Evolutionary conservation across 73 alveolate genomes (phyloP), one percentile per base, ranked within the genome.

Genomic region (Tetrahymena elliotti): DNA sequence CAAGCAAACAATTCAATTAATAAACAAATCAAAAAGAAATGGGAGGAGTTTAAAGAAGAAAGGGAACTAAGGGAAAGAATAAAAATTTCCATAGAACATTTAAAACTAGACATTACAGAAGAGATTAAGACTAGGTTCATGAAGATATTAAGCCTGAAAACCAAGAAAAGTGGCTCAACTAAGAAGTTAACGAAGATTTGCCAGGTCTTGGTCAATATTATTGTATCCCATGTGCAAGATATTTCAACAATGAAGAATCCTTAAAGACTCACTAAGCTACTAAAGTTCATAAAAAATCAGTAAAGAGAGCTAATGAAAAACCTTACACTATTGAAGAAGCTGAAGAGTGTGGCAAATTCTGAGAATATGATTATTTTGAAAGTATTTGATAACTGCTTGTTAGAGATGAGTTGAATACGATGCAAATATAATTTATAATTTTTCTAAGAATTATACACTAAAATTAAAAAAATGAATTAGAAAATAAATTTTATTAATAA

Each of bases 161-260:
- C 54, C 83, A 93, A 41, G 93, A 94, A 84, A 96, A 96, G 96
- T 96, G 95, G 95, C 24, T 93, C 38, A 88, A 96, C 40, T 83
- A 96, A 84, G 95, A 93, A 94, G 95, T 97, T 38, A 97, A 97
- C 96, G 98, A 97, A 97, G 97, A 96, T 24, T 93, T 97, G 93
- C 98, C 98, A 24, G 98, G 98, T 35, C 95, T 97, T 94, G 98
- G 98, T 0, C 96, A 97, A 94, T 93, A 84, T 96, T 97, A 97
- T 96, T 97, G 98, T 83, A 94, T 97, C 31, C 95, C 97, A 92
- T 97, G 98, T 52, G 96, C 98, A 8, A 94, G 97, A 92, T 97
- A 97, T 94, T 97, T 97, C 88, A 93, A 95, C 4, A 96, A 94
- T 96, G 94, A 97, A 52, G 94, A 93, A 93, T 94, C 97, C 15